A percentile compares a stretch with the other conserved stretches of the same genome.
Conservation (phyloP, 352 stramenopile genomes). For the Phytophthora melonis region DNA sequence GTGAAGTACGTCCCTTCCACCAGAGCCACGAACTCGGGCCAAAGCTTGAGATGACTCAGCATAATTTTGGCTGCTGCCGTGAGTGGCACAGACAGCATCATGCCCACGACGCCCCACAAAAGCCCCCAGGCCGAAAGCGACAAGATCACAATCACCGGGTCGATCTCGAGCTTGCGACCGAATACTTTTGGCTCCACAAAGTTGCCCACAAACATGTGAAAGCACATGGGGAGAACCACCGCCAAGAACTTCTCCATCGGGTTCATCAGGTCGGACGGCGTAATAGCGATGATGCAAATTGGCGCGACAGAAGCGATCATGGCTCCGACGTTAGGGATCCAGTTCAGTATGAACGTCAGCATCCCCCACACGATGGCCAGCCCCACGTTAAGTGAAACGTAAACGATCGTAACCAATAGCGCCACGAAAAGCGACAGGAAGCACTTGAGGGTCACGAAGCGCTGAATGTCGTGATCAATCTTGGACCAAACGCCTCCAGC, state of each 20-base stretch:
- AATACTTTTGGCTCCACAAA: slow-evolving; percentile 92
- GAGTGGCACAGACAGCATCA: slow-evolving; percentile 91
- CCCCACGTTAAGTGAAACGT: slow-evolving; percentile 90
- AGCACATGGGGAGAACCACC: slow-evolving; percentile 86
- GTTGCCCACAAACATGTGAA: slow-evolving; percentile 92
- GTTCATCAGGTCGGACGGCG: slow-evolving; percentile 84
- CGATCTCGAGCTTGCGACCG: slow-evolving; percentile 88
- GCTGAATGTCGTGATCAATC: slow-evolving; percentile 90
- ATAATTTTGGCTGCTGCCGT: slow-evolving; percentile 90
- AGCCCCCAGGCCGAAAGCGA: slow-evolving; percentile 89
- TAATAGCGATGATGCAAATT: slow-evolving; percentile 91
- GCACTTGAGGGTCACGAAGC: slow-evolving; percentile 90
- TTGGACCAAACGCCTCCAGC: slow-evolving; percentile 89
- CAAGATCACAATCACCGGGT: slow-evolving; percentile 88
- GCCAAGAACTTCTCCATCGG: slow-evolving; percentile 91
- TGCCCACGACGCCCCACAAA: slow-evolving; percentile 88
- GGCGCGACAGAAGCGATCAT: slow-evolving; percentile 89
- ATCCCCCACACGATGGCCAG: slow-evolving; percentile 90
- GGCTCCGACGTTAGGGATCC: slow-evolving; percentile 90
- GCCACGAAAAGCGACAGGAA: slow-evolving; percentile 90
- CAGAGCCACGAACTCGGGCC: slow-evolving; percentile 87
- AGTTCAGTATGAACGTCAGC: slow-evolving; percentile 91
- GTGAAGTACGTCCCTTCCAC: slow-evolving; percentile 90
- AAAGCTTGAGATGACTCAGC: slow-evolving; percentile 86
- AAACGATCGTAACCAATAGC: slow-evolving; percentile 89